These are phyloP conservation scores for Tothia fuscella DNA, from an alignment of 2,329 filamentous ascomycete genomes.

Conservation along the genomic window DNA sequence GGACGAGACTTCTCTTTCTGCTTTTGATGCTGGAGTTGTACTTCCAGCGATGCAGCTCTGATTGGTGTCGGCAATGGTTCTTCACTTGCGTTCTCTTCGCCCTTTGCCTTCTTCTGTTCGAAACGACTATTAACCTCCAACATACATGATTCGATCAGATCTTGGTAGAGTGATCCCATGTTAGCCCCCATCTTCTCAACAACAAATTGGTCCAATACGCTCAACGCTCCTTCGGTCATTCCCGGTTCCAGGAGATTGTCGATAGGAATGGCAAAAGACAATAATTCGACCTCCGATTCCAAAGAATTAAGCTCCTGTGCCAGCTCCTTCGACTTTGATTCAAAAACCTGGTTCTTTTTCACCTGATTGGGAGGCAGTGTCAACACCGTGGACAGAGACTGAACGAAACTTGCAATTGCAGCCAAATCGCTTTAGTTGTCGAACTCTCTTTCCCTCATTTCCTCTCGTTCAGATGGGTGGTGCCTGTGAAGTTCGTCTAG, in stretches of 20 bases:
- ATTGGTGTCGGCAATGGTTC: too few species aligned
- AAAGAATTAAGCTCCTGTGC: slow-evolving; percentile 29
- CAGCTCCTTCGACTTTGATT: slow-evolving; percentile 22
- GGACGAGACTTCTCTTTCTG: slow-evolving; percentile 36
- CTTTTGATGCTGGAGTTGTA: slow-evolving; percentile 23
- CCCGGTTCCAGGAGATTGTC: slow-evolving; percentile 32
- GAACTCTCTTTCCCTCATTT: slow-evolving; percentile 23
- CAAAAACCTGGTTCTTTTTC: slow-evolving; percentile 31
- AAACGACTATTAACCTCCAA: slow-evolving; percentile 17
- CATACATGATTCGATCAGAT: slow-evolving; percentile 30
- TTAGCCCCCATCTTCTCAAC: slow-evolving; percentile 27
- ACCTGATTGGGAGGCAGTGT: slow-evolving; percentile 27
- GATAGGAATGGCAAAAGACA: slow-evolving; percentile 30
- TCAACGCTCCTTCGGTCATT: slow-evolving; percentile 26
- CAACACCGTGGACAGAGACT: slow-evolving; percentile 25
- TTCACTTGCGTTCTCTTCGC: slow-evolving; percentile 16
- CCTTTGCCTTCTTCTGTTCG: slow-evolving; percentile 14
- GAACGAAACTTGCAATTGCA: slow-evolving; percentile 28
- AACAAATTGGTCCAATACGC: slow-evolving; percentile 27
- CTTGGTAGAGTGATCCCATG: slow-evolving; percentile 34
- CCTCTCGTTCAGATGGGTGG: slow-evolving; percentile 24
- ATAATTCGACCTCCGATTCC: slow-evolving; percentile 28
- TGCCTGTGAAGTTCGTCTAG: slow-evolving; percentile 26
- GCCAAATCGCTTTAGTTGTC: slow-evolving; percentile 27
- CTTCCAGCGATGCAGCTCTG: slow-evolving; percentile 14